A percentile compares a stretch with the other conserved stretches of the same genome.
Evolutionary conservation across 345 rosid genomes (phyloP).

Genomic region (Hibiscus syriacus): DNA sequence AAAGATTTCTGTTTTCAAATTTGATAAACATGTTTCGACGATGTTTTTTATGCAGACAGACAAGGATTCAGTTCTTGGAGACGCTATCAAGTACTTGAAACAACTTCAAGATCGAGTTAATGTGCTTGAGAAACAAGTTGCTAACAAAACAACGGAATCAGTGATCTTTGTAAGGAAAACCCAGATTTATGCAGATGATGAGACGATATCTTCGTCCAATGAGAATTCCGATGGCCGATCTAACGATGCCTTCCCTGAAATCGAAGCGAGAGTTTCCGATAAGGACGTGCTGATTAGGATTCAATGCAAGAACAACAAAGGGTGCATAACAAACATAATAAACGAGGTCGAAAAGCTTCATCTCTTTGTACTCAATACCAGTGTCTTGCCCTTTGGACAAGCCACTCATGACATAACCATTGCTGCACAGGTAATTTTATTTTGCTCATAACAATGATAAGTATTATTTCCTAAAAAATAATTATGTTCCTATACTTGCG

Average conservation of each 20-base stretch:
- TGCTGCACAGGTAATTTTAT: slow-evolving; percentile 70
- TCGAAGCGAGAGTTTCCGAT: slow-evolving; percentile 59
- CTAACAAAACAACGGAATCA: slow-evolving; percentile 44
- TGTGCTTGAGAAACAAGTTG: slow-evolving; percentile 16
- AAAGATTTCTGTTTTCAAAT: neutral
- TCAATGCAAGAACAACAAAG: slow-evolving; percentile 50
- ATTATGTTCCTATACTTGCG: too few relatives aligned
- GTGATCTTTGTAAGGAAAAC: slow-evolving; percentile 44
- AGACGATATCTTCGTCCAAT: slow-evolving; percentile 25
- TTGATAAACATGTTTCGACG: neutral
- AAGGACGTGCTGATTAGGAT: slow-evolving; percentile 56
- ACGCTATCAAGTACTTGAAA: slow-evolving; percentile 52
- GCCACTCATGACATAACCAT: slow-evolving; percentile 55
- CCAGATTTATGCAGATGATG: slow-evolving; percentile 30
- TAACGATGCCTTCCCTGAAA: too few relatives aligned
- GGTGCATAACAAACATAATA: slow-evolving; percentile 32
- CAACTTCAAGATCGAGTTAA: slow-evolving; percentile 53
- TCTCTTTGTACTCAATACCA: slow-evolving; percentile 34
- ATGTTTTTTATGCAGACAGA: slow-evolving; percentile 43
- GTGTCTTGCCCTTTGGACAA: slow-evolving; percentile 49
- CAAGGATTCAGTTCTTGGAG: slow-evolving; percentile 60
- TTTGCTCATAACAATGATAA: too few relatives aligned
- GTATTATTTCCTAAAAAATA: too few relatives aligned
- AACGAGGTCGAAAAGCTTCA: slow-evolving; percentile 43
- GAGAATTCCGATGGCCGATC: too few relatives aligned